Evolutionary conservation across 163 green algal species (phyloP).

Genomic region (Botryococcus braunii): DNA sequence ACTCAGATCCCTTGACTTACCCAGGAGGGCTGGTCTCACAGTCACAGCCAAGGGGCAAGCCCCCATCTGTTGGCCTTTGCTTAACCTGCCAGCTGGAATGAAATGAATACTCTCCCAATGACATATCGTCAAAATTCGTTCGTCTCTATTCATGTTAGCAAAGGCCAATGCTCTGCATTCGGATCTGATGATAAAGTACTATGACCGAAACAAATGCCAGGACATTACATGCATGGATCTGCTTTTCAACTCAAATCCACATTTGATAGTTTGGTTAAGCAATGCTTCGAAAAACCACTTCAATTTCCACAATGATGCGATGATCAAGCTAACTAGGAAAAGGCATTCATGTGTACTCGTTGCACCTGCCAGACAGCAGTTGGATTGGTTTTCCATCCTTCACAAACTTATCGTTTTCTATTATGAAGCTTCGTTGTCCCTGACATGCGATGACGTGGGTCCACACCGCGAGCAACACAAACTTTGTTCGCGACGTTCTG

Average conservation of each 20-base stretch:
- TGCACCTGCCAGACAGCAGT: slow-evolving; percentile 33
- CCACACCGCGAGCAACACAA: no score
- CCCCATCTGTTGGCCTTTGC: background rate
- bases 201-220: background rate
- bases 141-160: background rate
- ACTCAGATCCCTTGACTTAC: slow-evolving; percentile 1
- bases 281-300: background rate
- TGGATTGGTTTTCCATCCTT: slow-evolving; percentile 22
- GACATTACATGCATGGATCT: background rate
- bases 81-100: no score
- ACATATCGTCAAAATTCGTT: background rate
- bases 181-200: background rate
- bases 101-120: no score
- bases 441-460: no score
- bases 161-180: background rate
- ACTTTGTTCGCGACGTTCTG: no score
- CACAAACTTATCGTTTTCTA: slow-evolving; percentile 26
- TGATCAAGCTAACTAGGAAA: background rate
- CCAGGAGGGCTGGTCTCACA: background rate
- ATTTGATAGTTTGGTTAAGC: no score
- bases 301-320: background rate
- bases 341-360: background rate
- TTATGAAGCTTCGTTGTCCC: slow-evolving; percentile 19
- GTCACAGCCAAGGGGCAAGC: background rate
- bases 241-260: background rate